Evolutionary conservation across 2,329 filamentous ascomycete genomes (phyloP).

Genomic region (Fusarium verticillioides): DNA sequence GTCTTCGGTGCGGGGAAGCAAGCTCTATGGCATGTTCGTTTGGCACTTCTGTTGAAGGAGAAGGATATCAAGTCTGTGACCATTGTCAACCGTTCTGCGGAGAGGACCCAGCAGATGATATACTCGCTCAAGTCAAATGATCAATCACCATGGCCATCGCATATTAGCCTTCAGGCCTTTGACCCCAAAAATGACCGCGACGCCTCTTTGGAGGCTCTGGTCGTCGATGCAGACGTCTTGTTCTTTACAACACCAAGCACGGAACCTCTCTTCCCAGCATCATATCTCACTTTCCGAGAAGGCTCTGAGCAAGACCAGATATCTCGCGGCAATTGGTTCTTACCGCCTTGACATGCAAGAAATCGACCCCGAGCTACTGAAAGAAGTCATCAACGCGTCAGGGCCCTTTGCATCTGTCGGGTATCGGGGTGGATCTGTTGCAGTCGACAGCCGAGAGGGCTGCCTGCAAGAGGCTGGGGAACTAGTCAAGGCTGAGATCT

Average conservation of each 20-base stretch:
- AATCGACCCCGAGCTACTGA: constrained; percentile 46
- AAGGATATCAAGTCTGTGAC: constrained; percentile 44
- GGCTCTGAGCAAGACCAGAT: constrained; percentile 41
- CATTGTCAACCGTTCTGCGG: constrained; percentile 48
- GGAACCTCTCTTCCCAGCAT: constrained; percentile 43
- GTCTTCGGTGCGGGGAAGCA: constrained; percentile 78
- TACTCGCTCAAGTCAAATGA: constrained; percentile 22
- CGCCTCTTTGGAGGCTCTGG: constrained; percentile 27
- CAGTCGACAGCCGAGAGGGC: constrained; percentile 45
- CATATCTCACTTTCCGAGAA: constrained; percentile 33
- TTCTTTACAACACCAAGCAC: constrained; percentile 50
- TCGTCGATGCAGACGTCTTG: constrained; percentile 42
- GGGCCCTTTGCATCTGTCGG: background rate
- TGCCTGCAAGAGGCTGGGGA: constrained; percentile 48
- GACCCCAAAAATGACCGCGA: constrained; percentile 18
- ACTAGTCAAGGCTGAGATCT: constrained; percentile 44
- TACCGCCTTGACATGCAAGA: constrained; percentile 50
- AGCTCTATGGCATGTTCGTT: constrained; percentile 77
- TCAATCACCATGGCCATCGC: constrained; percentile 22
- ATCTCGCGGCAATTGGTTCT: constrained; percentile 47
- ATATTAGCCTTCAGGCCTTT: constrained; percentile 29
- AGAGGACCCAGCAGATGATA: constrained; percentile 38
- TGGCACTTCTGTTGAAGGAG: constrained; percentile 66
- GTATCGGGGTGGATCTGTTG: constrained; percentile 27
- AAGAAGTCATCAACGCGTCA: constrained; percentile 30